Conservation (phyloP, 805 yeast genomes). For the Pichia nakasei region DNA sequence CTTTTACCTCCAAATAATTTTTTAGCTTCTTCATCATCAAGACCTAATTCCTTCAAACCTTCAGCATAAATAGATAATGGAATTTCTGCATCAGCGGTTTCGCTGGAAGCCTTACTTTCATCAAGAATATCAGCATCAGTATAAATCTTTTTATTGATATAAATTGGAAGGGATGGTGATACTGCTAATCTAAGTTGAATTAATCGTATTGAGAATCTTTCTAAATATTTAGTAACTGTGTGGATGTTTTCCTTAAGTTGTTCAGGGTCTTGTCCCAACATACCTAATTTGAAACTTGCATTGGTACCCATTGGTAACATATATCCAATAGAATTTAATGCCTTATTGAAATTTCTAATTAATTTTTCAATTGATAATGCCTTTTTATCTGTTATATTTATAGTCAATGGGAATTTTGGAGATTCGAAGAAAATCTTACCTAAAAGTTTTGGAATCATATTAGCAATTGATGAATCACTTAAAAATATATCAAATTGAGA, state of each 20-base stretch:
- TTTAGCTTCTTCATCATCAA: conserved; percentile 60
- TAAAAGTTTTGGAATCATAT: conserved; percentile 71
- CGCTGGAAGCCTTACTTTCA: conserved; percentile 12
- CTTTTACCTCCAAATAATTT: conserved; percentile 52
- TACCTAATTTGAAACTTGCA: conserved; percentile 59
- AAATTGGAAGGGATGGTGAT: conserved; percentile 84
- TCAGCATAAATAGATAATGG: conserved; percentile 53
- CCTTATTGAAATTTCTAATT: conserved; percentile 48
- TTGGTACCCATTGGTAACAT: conserved; percentile 68
- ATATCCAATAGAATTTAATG: conserved; percentile 49
- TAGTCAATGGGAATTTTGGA: conserved; percentile 60
- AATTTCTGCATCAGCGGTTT: conserved; percentile 28
- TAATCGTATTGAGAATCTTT: conserved; percentile 38
- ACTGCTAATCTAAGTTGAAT: conserved; percentile 54
- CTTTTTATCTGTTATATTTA: conserved; percentile 30
- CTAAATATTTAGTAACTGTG: conserved; percentile 42
- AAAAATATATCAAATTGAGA: conserved; percentile 66
- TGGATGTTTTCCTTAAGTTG: conserved; percentile 54
- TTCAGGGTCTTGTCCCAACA: conserved; percentile 34
- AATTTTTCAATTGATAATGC: conserved; percentile 39
- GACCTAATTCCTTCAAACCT: conserved; percentile 74
- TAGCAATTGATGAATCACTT: conserved; percentile 74
- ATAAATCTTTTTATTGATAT: conserved; percentile 49
- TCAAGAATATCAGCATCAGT: conserved; percentile 36
- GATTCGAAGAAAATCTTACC: conserved; percentile 68